These are phyloP conservation scores for Citrus mangshanensis DNA, from an alignment of 345 rosid species.

Conservation along the genomic window DNA sequence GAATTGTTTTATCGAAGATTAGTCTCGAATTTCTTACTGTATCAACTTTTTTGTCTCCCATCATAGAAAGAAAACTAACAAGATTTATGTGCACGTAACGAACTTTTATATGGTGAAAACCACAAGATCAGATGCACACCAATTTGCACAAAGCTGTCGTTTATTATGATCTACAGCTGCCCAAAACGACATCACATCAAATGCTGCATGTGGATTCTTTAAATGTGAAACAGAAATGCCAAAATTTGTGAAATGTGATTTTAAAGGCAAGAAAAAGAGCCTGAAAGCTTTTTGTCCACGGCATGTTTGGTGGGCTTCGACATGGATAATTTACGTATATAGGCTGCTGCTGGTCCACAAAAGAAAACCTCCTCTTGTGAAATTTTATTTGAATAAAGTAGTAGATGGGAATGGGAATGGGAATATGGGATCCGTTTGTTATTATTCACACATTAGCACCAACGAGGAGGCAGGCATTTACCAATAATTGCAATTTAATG, in stretches of 20 bases:
- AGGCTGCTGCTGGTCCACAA: conserved; percentile 2
- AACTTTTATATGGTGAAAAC: not conserved
- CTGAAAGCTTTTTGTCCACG: not conserved
- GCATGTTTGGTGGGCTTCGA: not conserved
- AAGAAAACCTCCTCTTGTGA: not conserved
- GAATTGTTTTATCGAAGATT: too few species aligned
- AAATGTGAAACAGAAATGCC: not conserved
- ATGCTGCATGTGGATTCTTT: not conserved
- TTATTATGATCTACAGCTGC: not conserved
- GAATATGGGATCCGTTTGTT: not conserved
- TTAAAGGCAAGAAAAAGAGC: not conserved
- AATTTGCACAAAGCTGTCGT: not conserved
- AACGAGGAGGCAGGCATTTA: not conserved
- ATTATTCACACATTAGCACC: not conserved
- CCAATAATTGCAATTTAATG: not conserved
- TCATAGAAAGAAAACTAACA: not conserved
- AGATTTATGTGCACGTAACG: not conserved
- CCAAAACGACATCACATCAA: not conserved
- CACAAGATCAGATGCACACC: not conserved
- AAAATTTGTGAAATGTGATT: not conserved
- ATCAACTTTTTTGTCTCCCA: too few species aligned
- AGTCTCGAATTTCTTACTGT: too few species aligned
- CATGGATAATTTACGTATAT: not conserved
- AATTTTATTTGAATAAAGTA: not conserved
- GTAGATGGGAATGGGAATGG: not conserved